A percentile compares a stretch with the other conserved stretches of the same genome.
Conservation (phyloP, 1,284 basidiomycete species). For the Trichosporon sp. region DNA sequence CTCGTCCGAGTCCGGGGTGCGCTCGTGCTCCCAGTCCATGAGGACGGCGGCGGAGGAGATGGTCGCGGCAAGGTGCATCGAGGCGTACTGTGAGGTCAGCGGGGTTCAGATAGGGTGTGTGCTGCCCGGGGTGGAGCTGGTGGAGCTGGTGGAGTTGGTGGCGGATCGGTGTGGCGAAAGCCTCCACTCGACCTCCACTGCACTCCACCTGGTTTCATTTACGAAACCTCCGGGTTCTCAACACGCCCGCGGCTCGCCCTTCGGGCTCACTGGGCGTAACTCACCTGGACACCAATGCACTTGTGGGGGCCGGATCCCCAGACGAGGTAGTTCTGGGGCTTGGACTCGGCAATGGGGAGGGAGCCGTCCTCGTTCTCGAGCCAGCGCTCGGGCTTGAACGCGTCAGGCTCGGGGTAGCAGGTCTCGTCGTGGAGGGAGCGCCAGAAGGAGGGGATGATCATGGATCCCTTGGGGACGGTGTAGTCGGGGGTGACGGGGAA, state of each 20-base stretch:
- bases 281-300: slow-evolving; percentile 25
- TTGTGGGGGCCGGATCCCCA: slow-evolving; percentile 92
- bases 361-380: slow-evolving; percentile 72
- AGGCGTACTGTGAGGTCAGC: slow-evolving; percentile 74
- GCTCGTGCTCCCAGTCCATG: slow-evolving; percentile 86
- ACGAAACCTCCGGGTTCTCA: background rate
- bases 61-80: slow-evolving; percentile 85
- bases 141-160: background rate
- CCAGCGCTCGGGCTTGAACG: slow-evolving; percentile 89
- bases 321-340: slow-evolving; percentile 93
- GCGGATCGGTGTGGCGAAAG: background rate
- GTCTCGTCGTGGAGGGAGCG: slow-evolving; percentile 87
- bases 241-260: no score
- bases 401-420: slow-evolving; percentile 84
- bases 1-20: slow-evolving; percentile 77
- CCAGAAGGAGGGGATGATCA: slow-evolving; percentile 98
- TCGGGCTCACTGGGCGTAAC: background rate
- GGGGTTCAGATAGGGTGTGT: background rate
- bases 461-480: slow-evolving; percentile 85
- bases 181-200: background rate
- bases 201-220: no score
- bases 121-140: no score
- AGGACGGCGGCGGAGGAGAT: slow-evolving; percentile 80
- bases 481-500: slow-evolving; percentile 91
- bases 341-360: slow-evolving; percentile 68